Evolutionary conservation across 345 rosid species (phyloP).

Genomic region (Gossypium ekmanianum): DNA sequence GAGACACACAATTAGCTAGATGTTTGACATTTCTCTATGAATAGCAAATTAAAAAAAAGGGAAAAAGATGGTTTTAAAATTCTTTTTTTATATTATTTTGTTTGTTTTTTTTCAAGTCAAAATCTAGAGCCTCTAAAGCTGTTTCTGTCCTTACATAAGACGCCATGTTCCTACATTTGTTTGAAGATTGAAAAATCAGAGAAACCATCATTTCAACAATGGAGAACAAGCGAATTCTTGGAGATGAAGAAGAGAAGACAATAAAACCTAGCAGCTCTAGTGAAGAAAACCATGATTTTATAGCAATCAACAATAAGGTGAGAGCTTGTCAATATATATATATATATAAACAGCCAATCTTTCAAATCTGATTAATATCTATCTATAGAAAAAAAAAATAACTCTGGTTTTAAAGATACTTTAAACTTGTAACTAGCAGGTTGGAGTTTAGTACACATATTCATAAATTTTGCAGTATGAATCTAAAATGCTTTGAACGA

Average conservation of each 20-base stretch:
- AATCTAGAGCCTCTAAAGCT: neutral
- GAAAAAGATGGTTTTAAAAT: neutral
- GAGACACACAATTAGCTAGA: neutral
- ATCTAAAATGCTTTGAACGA: neutral
- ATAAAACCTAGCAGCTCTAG: neutral
- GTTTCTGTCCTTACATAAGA: slow-evolving; percentile 4
- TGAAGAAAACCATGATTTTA: slow-evolving; percentile 1
- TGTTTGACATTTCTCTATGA: slow-evolving; percentile 9
- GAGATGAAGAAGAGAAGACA: slow-evolving; percentile 3
- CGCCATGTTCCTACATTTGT: neutral
- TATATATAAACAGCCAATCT: neutral
- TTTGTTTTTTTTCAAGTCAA: neutral
- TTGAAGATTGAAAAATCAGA: neutral
- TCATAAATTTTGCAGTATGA: neutral
- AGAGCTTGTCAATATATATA: neutral
- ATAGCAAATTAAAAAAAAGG: neutral
- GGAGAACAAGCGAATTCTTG: slow-evolving; percentile 4
- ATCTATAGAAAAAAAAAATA: neutral
- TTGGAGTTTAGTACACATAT: neutral
- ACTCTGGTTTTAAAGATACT: neutral
- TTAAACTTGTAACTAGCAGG: neutral
- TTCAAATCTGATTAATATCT: neutral
- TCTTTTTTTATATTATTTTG: neutral
- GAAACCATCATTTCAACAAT: neutral
- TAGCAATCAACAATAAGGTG: slow-evolving; percentile 9